Conservation (phyloP, 2,329 filamentous ascomycete genomes). For the Thelonectria blattea region DNA sequence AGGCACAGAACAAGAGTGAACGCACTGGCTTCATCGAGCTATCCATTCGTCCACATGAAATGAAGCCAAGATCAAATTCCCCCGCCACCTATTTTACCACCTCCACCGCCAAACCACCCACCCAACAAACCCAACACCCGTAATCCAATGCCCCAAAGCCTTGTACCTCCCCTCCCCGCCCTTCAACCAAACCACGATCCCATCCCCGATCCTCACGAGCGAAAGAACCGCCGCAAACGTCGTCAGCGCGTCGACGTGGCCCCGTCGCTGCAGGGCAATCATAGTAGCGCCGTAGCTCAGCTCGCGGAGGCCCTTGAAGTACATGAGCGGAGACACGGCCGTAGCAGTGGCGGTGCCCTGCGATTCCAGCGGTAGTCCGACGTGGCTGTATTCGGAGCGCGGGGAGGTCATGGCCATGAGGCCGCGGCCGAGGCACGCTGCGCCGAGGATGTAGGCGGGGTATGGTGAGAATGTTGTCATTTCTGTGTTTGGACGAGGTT, state of each 20-base stretch:
- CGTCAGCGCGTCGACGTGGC: constrained; percentile 39
- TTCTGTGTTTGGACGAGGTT: neutral
- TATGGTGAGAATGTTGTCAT: constrained; percentile 34
- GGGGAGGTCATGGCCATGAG: constrained; percentile 35
- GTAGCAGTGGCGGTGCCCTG: no score
- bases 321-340: constrained; percentile 42
- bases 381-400: constrained; percentile 32
- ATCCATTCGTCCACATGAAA: neutral
- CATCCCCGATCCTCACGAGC: constrained; percentile 41
- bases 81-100: constrained; percentile 13
- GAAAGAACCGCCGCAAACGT: constrained; percentile 39
- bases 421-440: constrained; percentile 34
- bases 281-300: constrained; percentile 41
- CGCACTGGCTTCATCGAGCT: no score
- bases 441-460: constrained; percentile 33
- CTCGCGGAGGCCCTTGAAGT: constrained; percentile 45
- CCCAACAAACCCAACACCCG: constrained; percentile 30
- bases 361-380: constrained; percentile 35
- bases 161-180: constrained; percentile 36
- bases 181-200: constrained; percentile 41
- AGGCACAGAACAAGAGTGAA: no score
- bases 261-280: constrained; percentile 39
- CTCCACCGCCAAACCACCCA: constrained; percentile 38
- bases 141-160: constrained; percentile 39
- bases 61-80: neutral